Percentiles rank a stretch among this genome's conserved stretches.
These are phyloP conservation scores for Apiospora malaysiana DNA, from an alignment of 2,329 filamentous ascomycete genomes.

Conservation along the genomic window DNA sequence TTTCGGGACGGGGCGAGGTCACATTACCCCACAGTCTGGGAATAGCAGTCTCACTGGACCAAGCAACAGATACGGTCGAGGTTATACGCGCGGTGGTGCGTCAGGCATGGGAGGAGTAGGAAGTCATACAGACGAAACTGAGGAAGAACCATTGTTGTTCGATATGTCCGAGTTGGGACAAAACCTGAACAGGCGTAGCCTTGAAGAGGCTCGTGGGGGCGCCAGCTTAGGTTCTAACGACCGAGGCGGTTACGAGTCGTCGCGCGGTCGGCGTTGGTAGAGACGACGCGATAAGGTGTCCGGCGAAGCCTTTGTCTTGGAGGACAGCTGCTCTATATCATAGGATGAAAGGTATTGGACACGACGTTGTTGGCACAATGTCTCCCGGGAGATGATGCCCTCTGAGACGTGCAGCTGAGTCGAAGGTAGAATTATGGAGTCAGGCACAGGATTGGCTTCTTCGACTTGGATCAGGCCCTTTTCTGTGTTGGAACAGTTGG, in stretches of 20 bases:
- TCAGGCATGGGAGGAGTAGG: slow-evolving; percentile 51
- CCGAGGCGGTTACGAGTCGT: slow-evolving; percentile 46
- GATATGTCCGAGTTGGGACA: slow-evolving; percentile 75
- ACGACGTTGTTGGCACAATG: neutral
- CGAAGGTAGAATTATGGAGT: slow-evolving; percentile 7
- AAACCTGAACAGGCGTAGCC: slow-evolving; percentile 58
- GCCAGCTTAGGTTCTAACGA: slow-evolving; percentile 47
- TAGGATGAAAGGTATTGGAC: slow-evolving; percentile 10
- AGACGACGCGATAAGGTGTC: slow-evolving; percentile 15
- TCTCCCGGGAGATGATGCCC: slow-evolving; percentile 1
- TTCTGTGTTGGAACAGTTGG: neutral
- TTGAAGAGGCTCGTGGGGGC: slow-evolving; percentile 58
- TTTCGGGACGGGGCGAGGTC: slow-evolving; percentile 40
- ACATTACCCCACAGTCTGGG: slow-evolving; percentile 40
- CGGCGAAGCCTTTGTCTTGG: slow-evolving; percentile 8
- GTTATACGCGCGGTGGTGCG: slow-evolving; percentile 42
- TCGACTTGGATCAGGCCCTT: neutral
- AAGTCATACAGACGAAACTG: slow-evolving; percentile 54
- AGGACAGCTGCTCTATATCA: slow-evolving; percentile 15
- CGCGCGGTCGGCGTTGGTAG: slow-evolving; percentile 33
- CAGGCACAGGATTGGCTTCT: neutral
- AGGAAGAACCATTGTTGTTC: slow-evolving; percentile 73
- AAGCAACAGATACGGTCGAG: slow-evolving; percentile 40
- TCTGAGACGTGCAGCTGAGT: slow-evolving; percentile 1
- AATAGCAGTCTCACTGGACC: slow-evolving; percentile 42